phyloP scores from a whole-genome alignment of 2,329 filamentous ascomycete genomes.

The Botryotinia calthae region DNA sequence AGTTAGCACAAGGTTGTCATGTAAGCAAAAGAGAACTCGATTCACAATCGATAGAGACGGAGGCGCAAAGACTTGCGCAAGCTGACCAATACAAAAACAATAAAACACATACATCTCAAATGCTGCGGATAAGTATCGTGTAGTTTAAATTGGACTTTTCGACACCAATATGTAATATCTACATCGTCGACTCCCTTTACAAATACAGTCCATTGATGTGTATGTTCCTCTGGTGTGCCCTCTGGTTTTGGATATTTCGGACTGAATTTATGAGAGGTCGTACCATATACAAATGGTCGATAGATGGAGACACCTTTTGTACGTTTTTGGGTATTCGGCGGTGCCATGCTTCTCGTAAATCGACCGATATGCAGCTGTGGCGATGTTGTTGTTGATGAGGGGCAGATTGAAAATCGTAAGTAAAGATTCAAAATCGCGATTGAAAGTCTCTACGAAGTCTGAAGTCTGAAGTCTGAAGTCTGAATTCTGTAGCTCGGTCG shows the following conservation, averaged over 20 bases:
- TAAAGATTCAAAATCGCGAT: conserved; percentile 4
- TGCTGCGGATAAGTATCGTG: conserved; percentile 96
- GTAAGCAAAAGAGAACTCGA: neutral
- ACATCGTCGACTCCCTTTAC: conserved; percentile 86
- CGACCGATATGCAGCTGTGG: neutral
- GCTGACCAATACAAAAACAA: neutral
- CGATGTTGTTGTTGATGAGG: neutral
- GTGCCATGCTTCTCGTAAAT: conserved; percentile 44
- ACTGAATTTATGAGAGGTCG: conserved; percentile 75
- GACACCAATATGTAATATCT: conserved; percentile 92
- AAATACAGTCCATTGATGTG: conserved; percentile 94
- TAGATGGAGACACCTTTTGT: conserved; percentile 64
- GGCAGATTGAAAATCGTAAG: neutral
- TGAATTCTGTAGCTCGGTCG: too few relatives aligned
- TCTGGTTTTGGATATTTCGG: conserved; percentile 72
- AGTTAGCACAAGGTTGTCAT: neutral
- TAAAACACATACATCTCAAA: conserved; percentile 61
- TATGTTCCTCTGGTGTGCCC: conserved; percentile 82
- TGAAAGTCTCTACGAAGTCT: too few relatives aligned
- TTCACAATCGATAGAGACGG: accelerated
- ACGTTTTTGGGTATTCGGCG: conserved; percentile 57
- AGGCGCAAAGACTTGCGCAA: neutral
- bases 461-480: neutral
- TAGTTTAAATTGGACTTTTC: conserved; percentile 96
- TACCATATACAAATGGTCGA: conserved; percentile 71